A percentile compares a stretch with the other conserved stretches of the same genome.
phyloP scores from a whole-genome alignment of 768 basidiomycete species.

The Lyophyllum shimeji region DNA sequence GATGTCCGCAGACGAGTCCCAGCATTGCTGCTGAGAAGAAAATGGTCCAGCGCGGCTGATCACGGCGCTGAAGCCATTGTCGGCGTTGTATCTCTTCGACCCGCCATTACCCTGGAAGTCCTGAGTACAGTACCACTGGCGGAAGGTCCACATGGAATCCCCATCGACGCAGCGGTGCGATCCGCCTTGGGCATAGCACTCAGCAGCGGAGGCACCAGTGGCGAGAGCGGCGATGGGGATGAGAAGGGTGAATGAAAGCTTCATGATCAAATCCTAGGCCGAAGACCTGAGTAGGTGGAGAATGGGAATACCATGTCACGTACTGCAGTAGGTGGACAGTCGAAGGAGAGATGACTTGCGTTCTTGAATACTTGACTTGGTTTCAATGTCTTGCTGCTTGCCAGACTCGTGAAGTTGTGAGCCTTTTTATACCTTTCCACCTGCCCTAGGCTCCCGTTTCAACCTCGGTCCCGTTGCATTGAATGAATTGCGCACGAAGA shows the following conservation, averaged over 20 bases:
- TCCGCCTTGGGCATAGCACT: neutral
- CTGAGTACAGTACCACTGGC: neutral
- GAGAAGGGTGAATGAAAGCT: neutral
- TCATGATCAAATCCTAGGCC: neutral
- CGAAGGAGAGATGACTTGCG: neutral
- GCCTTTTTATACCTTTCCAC: neutral
- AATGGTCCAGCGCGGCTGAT: neutral
- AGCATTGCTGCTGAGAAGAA: conserved; percentile 1
- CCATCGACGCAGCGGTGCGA: neutral
- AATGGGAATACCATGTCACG: neutral
- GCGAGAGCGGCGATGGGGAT: neutral
- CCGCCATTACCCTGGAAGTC: neutral
- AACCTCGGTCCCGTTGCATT: too few relatives aligned
- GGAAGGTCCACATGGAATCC: neutral
- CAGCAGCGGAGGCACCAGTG: neutral
- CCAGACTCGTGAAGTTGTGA: neutral
- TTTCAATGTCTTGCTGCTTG: neutral
- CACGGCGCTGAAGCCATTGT: neutral
- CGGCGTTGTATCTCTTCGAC: neutral
- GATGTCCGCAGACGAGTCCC: neutral
- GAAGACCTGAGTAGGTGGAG: neutral
- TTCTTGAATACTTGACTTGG: neutral
- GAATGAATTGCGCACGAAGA: too few relatives aligned
- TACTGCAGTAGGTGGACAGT: neutral
- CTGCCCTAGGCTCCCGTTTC: too few relatives aligned